Evolutionary conservation across 2,329 filamentous ascomycete species (phyloP).

Genomic region (Ambrosiella xylebori): DNA sequence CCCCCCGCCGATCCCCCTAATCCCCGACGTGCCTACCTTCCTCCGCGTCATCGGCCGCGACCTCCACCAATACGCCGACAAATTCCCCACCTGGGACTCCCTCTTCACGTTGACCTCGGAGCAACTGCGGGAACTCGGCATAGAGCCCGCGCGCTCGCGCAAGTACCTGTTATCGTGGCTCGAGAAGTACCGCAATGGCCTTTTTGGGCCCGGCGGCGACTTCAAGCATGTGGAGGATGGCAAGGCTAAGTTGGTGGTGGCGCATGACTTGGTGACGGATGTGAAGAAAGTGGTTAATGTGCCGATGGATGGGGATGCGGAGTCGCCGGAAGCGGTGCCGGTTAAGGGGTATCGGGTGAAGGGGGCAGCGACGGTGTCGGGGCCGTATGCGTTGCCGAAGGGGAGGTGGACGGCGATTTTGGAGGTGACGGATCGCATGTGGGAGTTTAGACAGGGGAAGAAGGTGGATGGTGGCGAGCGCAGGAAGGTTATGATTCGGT

Average conservation of each 20-base stretch:
- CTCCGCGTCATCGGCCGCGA: slow-evolving; percentile 80
- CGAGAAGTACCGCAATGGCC: slow-evolving; percentile 62
- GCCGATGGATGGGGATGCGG: slow-evolving; percentile 21
- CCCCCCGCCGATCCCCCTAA: slow-evolving; percentile 54
- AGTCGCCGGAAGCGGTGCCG: slow-evolving; percentile 21
- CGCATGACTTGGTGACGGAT: slow-evolving; percentile 22
- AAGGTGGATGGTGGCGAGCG: slow-evolving; percentile 97
- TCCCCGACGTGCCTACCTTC: slow-evolving; percentile 73
- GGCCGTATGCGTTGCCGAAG: slow-evolving; percentile 54
- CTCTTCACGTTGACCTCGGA: slow-evolving; percentile 66
- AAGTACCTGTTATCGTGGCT: slow-evolving; percentile 79
- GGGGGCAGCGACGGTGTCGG: slow-evolving; percentile 52
- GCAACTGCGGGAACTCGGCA: slow-evolving; percentile 65
- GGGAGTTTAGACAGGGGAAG: slow-evolving; percentile 71
- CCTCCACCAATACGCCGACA: slow-evolving; percentile 63
- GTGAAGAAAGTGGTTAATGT: slow-evolving; percentile 39
- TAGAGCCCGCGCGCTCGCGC: slow-evolving; percentile 69
- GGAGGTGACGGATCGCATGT: slow-evolving; percentile 67
- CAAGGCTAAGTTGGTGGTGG: slow-evolving; percentile 32
- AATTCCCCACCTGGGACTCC: slow-evolving; percentile 79
- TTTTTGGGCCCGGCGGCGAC: slow-evolving; percentile 70
- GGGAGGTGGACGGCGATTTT: slow-evolving; percentile 48
- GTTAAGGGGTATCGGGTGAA: slow-evolving; percentile 51
- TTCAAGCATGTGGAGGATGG: slow-evolving; percentile 50
- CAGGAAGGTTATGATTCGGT: slow-evolving; percentile 66